phyloP scores from a whole-genome alignment of 179 eudicot species.

The Vitellaria paradoxa region DNA sequence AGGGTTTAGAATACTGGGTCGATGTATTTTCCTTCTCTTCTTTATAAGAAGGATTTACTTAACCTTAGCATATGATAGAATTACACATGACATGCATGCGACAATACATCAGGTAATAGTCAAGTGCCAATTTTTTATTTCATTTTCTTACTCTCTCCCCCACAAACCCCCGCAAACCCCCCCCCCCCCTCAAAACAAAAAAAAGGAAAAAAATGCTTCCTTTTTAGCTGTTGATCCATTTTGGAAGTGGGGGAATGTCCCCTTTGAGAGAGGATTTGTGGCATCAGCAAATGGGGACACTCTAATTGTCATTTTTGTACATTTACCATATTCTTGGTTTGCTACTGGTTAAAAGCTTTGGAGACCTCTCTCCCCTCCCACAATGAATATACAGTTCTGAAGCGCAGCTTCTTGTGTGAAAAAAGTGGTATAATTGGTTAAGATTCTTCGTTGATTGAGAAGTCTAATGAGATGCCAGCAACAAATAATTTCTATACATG shows the following conservation, averaged over 20 bases:
- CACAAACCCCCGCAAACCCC: too few relatives aligned
- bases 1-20: slow-evolving; percentile 25
- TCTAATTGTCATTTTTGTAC: not conserved
- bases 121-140: not conserved
- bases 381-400: too few relatives aligned
- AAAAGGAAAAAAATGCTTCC: too few relatives aligned
- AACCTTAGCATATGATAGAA: slow-evolving; percentile 19
- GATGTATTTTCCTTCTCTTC: slow-evolving; percentile 35
- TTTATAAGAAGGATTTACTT: slow-evolving; percentile 35
- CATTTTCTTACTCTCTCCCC: too few relatives aligned
- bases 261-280: not conserved
- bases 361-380: not conserved
- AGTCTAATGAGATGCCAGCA: not conserved
- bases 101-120: slow-evolving; percentile 12
- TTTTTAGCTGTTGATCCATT: too few relatives aligned
- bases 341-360: not conserved
- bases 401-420: not conserved
- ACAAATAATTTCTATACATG: too few relatives aligned
- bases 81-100: slow-evolving; percentile 20
- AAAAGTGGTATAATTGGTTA: not conserved
- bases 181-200: too few relatives aligned
- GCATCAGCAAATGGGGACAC: not conserved
- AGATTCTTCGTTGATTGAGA: not conserved
- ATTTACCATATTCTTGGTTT: not conserved
- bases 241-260: too few relatives aligned